Evolutionary conservation across 345 rosid genomes (phyloP), one percentile per base, ranked within the genome.

Genomic region (Brassica juncea): DNA sequence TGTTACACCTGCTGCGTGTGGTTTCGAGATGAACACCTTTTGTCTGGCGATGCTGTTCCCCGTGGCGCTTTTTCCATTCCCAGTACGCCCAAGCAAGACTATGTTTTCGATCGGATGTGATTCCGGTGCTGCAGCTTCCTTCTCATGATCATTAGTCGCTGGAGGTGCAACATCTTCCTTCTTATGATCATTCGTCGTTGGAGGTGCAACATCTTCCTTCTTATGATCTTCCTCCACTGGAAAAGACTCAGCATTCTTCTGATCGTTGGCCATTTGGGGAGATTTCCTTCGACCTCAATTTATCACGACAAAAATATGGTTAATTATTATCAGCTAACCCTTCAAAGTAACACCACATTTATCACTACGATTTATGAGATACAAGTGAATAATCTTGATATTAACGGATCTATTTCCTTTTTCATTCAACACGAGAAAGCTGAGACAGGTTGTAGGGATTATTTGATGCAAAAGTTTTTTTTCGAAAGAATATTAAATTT

Each of bases 101-200:
- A 63, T 62, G 67, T 63, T 63, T 63, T 63, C 11, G 11, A 63
- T 7, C 23, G 65, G 65, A 23, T 59, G 63, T 23, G 63, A 23
- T 4, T 59, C n/a, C 0, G n/a, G 63, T 23, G 63, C 12, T 2
- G 34, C 65, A 60, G 2, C 62, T 8, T 60, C 16, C 16, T 27
- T 60, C 1, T 25, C 9, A 25, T 11, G 65, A 27, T 60, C 65
- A 11, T 27, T 12, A 8, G 31, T 27, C 8, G 12, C 12, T 39
- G 12, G 47, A 10, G 47, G 47, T 34, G 37, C 37, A 6, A 34
- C 4, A 34, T 5, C 37, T 34, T 34, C 8, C 37, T 34, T 34
- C 37, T 34, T 34, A 5, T 34, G 37, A 34, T 34, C 37, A 34
- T 34, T 34, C 37, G 37, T 34, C 37, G 30, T 12, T 58, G 31